phyloP scores from a whole-genome alignment of 164 flowering plant species.

The Santalum album region DNA sequence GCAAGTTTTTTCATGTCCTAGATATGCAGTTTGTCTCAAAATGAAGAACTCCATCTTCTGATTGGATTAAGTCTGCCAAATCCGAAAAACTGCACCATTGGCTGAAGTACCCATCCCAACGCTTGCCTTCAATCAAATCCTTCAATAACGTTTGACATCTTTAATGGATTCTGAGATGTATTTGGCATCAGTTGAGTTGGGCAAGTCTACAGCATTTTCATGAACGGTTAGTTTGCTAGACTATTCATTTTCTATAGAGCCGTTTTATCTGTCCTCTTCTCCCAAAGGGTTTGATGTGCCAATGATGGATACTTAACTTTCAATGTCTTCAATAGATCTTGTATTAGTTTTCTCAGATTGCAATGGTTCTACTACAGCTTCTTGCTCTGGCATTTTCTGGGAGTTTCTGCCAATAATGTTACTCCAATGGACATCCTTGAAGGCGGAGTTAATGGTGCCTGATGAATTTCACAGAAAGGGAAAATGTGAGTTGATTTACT shows the following conservation, averaged over 20 bases:
- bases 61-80: too few relatives aligned
- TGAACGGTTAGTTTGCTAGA: not conserved
- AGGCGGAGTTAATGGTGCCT: too few relatives aligned
- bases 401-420: not conserved
- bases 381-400: not conserved
- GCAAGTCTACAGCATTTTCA: not conserved
- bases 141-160: not conserved
- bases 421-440: too few relatives aligned
- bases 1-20: not conserved
- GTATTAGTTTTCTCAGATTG: not conserved
- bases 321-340: not conserved
- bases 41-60: too few relatives aligned
- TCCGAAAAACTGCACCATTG: too few relatives aligned
- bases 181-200: not conserved
- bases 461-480: too few relatives aligned
- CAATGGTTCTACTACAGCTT: not conserved
- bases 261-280: not conserved
- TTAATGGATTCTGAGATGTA: not conserved
- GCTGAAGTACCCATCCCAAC: too few relatives aligned
- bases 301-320: not conserved
- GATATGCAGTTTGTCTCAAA: too few relatives aligned
- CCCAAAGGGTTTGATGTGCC: not conserved
- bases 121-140: not conserved
- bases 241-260: not conserved
- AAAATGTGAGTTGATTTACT: too few relatives aligned